Base-by-base conservation (phyloP, 768 basidiomycete species). In the Lactarius hatsudake region DNA sequence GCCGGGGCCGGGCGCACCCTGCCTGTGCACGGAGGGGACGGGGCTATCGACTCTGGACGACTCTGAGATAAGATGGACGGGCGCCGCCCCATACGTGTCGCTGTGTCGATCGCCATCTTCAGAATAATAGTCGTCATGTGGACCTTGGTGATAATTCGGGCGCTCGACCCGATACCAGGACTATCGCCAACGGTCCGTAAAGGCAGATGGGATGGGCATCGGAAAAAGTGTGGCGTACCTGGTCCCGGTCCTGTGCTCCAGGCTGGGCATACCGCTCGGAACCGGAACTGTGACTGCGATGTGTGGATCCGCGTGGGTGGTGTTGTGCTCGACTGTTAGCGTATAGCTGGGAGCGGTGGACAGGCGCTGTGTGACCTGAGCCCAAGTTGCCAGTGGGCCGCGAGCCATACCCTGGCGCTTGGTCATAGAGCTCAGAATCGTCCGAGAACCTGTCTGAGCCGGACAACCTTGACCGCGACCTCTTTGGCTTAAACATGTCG, bases 401-500 rank as follows among this genome's bases (percentile, higher is more conserved):
- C 55, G 34, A 15, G 28, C 59, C 59, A 15, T 64, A 68, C 43
- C 9, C 40, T 15, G 51, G 62, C 2, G 40, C 7, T 32, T 54
- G 59, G 28, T 68, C 34, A 43, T 68, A 55, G 42, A 23, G 13
- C 23, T 54, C 62, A 38, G 65, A 48, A 38, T 67, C 57, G 20
- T 67, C 51, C 48, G 48, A 36, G 60, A 23, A 57, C 38, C 55
- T 36, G 8, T 61, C 67, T 26, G 58, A 40, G n/a, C 7, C 36
- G 34, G 42, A 34, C 42, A 62, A 60, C 40, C 48, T 26, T 13
- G 66, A 48, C 42, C 63, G 62, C n/a, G 51, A 42, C 32, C 68
- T 65, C 57, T 55, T 69, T 63, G 66, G 43, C 61, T 36, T 68
- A 53, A 69, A 69, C 57, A 69, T 62, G 18, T 68, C 59, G 66